Percentiles rank a stretch among this genome's conserved stretches.
These are phyloP conservation scores for Penicillium arizonense DNA, from an alignment of 495 filamentous ascomycete species.

Conservation along the genomic window DNA sequence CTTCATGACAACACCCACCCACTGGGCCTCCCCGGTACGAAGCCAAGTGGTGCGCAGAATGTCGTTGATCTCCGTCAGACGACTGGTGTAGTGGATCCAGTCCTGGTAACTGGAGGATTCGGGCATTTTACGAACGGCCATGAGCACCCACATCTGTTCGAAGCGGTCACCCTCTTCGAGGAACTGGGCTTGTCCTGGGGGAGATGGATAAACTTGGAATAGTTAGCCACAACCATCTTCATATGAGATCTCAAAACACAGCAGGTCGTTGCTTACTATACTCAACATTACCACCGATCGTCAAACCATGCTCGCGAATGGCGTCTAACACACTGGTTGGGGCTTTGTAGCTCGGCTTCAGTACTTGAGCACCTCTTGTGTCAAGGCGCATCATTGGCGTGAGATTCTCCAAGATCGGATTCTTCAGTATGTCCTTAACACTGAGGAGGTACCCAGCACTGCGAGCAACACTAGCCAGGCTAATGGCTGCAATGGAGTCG, in stretches of 20 bases:
- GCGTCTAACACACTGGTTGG: not conserved
- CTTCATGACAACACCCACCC: slow-evolving; percentile 14
- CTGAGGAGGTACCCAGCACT: slow-evolving; percentile 6
- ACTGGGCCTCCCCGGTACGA: not conserved
- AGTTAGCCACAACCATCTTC: not conserved
- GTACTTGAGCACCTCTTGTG: not conserved
- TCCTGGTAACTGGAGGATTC: not conserved
- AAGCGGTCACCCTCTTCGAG: slow-evolving; percentile 13
- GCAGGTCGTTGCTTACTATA: not conserved
- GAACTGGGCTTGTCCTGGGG: slow-evolving; percentile 21
- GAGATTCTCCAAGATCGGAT: slow-evolving; percentile 8
- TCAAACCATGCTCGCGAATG: not conserved
- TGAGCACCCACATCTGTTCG: slow-evolving; percentile 18
- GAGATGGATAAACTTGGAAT: slow-evolving; percentile 14
- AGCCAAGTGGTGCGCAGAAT: slow-evolving; percentile 18
- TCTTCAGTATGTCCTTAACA: slow-evolving; percentile 11
- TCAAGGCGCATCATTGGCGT: not conserved
- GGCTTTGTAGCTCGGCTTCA: slow-evolving; percentile 4
- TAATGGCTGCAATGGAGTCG: slow-evolving; percentile 31
- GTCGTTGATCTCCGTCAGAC: slow-evolving; percentile 12
- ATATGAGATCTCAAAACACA: not conserved
- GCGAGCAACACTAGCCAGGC: slow-evolving; percentile 11
- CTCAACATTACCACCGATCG: not conserved
- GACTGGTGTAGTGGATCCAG: slow-evolving; percentile 13
- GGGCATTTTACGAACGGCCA: slow-evolving; percentile 15